Conservation (phyloP, 257 asterid genomes). For the Nicotiana sylvestris region DNA sequence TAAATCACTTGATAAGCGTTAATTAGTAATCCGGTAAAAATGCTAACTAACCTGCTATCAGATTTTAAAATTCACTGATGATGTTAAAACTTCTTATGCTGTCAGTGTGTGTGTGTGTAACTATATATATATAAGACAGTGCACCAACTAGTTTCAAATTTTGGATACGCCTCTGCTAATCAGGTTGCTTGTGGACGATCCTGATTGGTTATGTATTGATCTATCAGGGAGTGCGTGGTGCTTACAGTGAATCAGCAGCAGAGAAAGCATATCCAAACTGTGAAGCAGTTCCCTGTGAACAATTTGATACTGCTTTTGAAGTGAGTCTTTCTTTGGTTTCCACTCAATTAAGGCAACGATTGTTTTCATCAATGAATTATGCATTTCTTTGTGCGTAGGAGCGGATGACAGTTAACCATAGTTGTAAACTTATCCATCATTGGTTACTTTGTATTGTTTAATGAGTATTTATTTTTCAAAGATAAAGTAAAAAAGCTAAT, state of each 20-base stretch:
- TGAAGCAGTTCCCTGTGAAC: conserved; percentile 97
- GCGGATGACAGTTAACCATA: not conserved
- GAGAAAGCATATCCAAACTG: conserved; percentile 97
- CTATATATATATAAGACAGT: not conserved
- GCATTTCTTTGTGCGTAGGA: not conserved
- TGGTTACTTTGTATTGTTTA: not conserved
- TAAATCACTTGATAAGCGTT: too few relatives aligned
- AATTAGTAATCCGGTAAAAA: too few relatives aligned
- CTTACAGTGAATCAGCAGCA: conserved; percentile 93
- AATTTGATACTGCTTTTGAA: conserved; percentile 90
- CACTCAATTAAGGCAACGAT: not conserved
- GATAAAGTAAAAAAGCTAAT: not conserved
- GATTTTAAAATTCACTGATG: too few relatives aligned
- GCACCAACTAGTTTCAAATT: not conserved
- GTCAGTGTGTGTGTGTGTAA: too few relatives aligned
- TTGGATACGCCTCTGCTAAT: not conserved
- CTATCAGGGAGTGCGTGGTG: conserved; percentile 85
- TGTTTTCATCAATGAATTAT: not conserved
- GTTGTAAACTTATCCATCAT: not conserved
- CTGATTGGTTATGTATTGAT: not conserved
- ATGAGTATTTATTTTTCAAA: not conserved
- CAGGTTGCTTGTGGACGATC: not conserved
- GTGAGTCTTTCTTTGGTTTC: conserved; percentile 33
- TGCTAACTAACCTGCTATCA: too few relatives aligned
- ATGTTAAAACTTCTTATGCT: too few relatives aligned